phyloP scores from a whole-genome alignment of 768 basidiomycete species.

The Lentinula boryana region DNA sequence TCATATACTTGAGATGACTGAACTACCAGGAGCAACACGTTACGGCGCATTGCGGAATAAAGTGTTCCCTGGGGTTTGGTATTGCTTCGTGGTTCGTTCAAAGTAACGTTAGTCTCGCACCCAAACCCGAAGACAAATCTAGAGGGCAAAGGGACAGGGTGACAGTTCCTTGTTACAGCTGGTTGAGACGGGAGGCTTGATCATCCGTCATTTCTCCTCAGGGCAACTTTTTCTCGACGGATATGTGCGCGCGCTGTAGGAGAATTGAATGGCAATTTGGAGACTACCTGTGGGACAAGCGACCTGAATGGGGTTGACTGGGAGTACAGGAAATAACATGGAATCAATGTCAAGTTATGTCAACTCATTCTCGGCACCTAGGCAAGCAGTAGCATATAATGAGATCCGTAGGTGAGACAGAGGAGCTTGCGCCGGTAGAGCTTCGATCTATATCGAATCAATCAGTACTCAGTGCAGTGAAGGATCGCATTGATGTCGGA shows the following conservation, averaged over 20 bases:
- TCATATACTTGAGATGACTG: background rate
- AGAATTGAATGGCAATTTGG: background rate
- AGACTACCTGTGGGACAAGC: background rate
- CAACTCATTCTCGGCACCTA: background rate
- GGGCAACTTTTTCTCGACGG: background rate
- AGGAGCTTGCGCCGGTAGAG: background rate
- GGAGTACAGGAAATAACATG: background rate
- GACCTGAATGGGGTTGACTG: slow-evolving; percentile 2
- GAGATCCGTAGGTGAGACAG: background rate
- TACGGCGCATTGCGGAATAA: background rate
- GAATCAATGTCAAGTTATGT: background rate
- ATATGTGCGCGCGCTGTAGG: background rate
- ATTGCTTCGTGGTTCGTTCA: background rate
- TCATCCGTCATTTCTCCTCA: background rate
- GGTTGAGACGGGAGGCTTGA: background rate
- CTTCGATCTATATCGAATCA: slow-evolving; percentile 1
- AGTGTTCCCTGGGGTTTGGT: background rate
- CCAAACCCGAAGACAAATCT: background rate
- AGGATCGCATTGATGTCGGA: background rate
- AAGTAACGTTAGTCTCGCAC: background rate
- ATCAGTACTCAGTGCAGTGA: background rate
- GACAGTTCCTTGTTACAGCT: background rate
- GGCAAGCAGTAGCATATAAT: background rate
- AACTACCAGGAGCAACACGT: no score
- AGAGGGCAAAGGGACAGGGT: background rate